These are phyloP conservation scores for Stylosanthes scabra DNA, from an alignment of 331 rosid genomes.

Conservation along the genomic window DNA sequence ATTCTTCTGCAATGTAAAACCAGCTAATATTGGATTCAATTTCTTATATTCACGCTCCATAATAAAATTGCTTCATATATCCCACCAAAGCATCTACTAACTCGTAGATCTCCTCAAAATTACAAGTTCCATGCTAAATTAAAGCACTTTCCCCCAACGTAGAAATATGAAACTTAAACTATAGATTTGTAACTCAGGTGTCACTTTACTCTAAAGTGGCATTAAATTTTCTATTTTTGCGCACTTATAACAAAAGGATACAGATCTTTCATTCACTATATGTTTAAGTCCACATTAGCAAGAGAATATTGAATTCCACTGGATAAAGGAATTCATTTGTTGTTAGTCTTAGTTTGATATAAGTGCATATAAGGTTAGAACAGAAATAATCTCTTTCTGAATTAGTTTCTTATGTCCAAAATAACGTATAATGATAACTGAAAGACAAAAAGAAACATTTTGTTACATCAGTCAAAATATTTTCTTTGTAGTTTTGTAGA, in stretches of 20 bases:
- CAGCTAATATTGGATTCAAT: background rate
- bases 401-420: background rate
- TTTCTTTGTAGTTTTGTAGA: no score
- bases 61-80: no score
- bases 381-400: slow-evolving; percentile 1
- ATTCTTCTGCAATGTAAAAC: slow-evolving; percentile 15
- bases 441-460: background rate
- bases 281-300: background rate
- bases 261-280: no score
- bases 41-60: no score
- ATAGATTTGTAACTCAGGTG: background rate
- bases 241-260: no score
- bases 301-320: background rate
- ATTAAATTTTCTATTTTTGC: background rate
- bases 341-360: background rate
- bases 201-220: slow-evolving; percentile 28
- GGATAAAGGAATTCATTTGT: background rate
- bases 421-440: background rate
- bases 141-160: no score
- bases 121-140: no score
- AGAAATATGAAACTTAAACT: no score
- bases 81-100: no score
- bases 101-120: no score
- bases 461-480: no score
- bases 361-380: slow-evolving; percentile 2